Evolutionary conservation across 2,329 filamentous ascomycete genomes (phyloP), one percentile per base, ranked within the genome.

Genomic region (Monosporascus sp.): DNA sequence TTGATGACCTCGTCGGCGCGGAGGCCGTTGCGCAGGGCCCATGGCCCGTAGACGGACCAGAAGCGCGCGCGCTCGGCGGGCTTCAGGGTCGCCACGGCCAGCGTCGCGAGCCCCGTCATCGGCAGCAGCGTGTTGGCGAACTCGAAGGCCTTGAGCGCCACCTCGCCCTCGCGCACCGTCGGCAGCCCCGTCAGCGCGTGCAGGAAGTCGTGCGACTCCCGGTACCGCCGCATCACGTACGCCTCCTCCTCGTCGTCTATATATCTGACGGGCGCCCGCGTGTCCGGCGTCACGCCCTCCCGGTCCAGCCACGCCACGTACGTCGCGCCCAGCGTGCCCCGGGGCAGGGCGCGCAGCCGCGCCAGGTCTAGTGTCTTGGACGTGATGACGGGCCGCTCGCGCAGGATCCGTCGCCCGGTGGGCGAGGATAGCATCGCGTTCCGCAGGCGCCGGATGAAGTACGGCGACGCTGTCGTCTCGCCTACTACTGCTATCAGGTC

Each of bases 201-300:
- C 74, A 95, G 97, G 72, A 99, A 97, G 70, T 99, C 94, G 71
- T 99, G 94, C 61, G 89, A 96, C 73, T 99, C 94, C 57, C 94
- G 86, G 72, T 99, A 99, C 51, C 94, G 85, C 76, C 97, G 94
- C 89, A 99, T 95, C 19, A 97, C 94, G 74, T 97, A 99, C 37
- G 94, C 94, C 69, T 92, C 96, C 73, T 99, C 94, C 63, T 88
- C 86, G 67, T 97, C 87, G 70, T 97, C 92, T 57, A 99, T 91
- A 74, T 96, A 97, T 50, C 89, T 84, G 41, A 99, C 94, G 2
- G 72, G 70, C 41, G 87, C 78, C 46, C 94, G 85, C 7, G 93
- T 96, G 70, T 99, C 94, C 1, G 94, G 94, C 8, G 89, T 89
- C 16, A 99, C 93, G 56, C 90, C 89, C 72, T 99, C 94, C 46